Percentiles rank a stretch among this genome's conserved stretches.
phyloP scores from a whole-genome alignment of 805 yeast species.

The Yamadazyma nakazawae region DNA sequence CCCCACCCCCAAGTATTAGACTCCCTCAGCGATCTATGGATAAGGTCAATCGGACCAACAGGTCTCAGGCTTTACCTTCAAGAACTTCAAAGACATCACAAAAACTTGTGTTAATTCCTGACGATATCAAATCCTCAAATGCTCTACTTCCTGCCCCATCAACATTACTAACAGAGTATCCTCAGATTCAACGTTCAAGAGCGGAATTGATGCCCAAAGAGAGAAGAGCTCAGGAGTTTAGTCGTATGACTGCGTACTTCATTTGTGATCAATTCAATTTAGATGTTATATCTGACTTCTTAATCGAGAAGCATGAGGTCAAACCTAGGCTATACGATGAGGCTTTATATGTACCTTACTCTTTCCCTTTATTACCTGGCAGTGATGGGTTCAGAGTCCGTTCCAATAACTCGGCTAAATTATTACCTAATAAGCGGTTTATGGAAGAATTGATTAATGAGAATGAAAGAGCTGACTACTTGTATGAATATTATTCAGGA shows the following conservation, averaged over 20 bases:
- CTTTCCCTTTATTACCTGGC: conserved; percentile 84
- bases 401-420: conserved; percentile 55
- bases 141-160: conserved; percentile 10
- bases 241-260: conserved; percentile 89
- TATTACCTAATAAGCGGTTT: conserved; percentile 40
- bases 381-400: conserved; percentile 71
- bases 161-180: conserved; percentile 9
- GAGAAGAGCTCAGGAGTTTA: conserved; percentile 56
- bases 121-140: conserved; percentile 28
- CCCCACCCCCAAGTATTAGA: conserved; percentile 19
- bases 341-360: conserved; percentile 86
- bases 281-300: conserved; percentile 57
- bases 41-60: conserved; percentile 29
- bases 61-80: conserved; percentile 57
- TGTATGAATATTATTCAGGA: conserved; percentile 87
- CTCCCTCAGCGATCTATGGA: conserved; percentile 11
- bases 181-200: conserved; percentile 38
- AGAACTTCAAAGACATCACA: conserved; percentile 86
- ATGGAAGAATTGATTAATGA: conserved; percentile 79
- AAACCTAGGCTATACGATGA: conserved; percentile 88
- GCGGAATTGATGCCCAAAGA: conserved; percentile 62
- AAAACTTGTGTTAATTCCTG: conserved; percentile 83
- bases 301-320: conserved; percentile 71
- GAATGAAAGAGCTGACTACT: conserved; percentile 85
- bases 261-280: conserved; percentile 81